A percentile compares a stretch with the other conserved stretches of the same genome.
Evolutionary conservation across 2,329 filamentous ascomycete genomes (phyloP).

Genomic region (Fonsecaea pugnacius): DNA sequence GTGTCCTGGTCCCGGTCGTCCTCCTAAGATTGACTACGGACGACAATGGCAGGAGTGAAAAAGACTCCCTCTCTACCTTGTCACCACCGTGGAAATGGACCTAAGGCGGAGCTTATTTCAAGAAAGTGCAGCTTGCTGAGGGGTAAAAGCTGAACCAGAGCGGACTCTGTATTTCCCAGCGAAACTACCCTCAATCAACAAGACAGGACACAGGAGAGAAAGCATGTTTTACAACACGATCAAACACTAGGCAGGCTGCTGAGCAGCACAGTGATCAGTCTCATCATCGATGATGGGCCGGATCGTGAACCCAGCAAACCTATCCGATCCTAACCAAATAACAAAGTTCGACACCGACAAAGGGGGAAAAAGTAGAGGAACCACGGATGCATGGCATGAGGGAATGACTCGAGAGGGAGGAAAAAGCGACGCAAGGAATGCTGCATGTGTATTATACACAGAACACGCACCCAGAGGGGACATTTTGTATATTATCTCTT

Average conservation of each 20-base stretch:
- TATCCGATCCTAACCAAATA: too few relatives aligned
- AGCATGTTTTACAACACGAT: too few relatives aligned
- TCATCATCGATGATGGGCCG: too few relatives aligned
- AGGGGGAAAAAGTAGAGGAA: background rate
- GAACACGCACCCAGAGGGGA: background rate
- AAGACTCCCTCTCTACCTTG: background rate
- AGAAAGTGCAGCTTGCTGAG: background rate
- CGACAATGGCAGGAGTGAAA: background rate
- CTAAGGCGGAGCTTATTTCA: background rate
- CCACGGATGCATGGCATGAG: too few relatives aligned
- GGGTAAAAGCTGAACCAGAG: background rate
- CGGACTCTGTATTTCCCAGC: too few relatives aligned
- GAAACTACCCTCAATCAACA: too few relatives aligned
- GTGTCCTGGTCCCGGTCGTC: too few relatives aligned
- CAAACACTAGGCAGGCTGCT: too few relatives aligned
- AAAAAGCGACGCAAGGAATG: background rate
- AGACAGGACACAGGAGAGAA: too few relatives aligned
- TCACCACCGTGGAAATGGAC: background rate
- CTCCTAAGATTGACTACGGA: background rate
- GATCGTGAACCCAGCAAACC: too few relatives aligned
- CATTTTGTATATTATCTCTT: background rate
- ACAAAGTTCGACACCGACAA: too few relatives aligned
- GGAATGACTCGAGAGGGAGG: background rate
- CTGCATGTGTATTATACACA: background rate
- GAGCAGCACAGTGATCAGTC: too few relatives aligned